Conservation (phyloP, 805 yeast genomes). For the Candida gorgasii region DNA sequence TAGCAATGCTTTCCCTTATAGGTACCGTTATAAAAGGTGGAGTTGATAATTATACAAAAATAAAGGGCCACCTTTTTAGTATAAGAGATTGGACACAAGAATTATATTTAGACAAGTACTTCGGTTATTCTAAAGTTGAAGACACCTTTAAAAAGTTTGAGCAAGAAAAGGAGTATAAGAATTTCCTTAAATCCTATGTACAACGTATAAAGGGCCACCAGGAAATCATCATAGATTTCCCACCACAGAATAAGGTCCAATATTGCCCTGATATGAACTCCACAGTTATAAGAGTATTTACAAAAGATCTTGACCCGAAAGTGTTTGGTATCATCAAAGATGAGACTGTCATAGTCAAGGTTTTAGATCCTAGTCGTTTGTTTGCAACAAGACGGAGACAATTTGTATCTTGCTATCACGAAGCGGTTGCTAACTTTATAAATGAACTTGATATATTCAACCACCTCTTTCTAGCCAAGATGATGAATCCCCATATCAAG, state of each 20-base stretch:
- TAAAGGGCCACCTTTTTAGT: not conserved
- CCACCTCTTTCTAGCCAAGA: no score
- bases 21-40: not conserved
- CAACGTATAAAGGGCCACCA: no score
- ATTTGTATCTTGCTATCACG: no score
- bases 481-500: no score
- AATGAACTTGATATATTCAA: not conserved
- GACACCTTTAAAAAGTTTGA: not conserved
- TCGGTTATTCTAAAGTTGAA: not conserved
- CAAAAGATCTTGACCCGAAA: not conserved
- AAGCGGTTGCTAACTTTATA: no score
- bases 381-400: no score
- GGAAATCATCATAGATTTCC: not conserved
- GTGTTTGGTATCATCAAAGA: not conserved
- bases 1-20: not conserved
- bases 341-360: not conserved
- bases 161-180: no score
- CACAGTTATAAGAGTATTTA: not conserved
- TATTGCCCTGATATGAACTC: not conserved
- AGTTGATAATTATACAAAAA: not conserved
- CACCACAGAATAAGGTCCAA: not conserved
- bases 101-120: not conserved
- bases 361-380: not conserved
- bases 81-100: not conserved
- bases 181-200: no score